These are phyloP conservation scores for Peribolospora baueri DNA, from an alignment of 768 basidiomycete species.

Conservation along the genomic window DNA sequence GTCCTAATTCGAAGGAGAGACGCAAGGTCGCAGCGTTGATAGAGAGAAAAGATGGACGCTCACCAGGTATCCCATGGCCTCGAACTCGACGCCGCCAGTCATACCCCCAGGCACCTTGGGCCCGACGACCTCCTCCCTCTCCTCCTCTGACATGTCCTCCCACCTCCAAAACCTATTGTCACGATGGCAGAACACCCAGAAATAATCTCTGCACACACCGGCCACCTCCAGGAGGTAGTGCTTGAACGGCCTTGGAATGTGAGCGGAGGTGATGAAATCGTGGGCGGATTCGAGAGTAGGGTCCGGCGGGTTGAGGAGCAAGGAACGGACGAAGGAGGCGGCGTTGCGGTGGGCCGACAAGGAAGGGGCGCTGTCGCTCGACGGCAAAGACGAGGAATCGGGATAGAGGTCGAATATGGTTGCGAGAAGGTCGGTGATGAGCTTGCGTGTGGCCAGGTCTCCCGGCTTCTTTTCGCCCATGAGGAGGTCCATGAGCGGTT, in stretches of 20 bases:
- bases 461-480: slow-evolving; percentile 98
- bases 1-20: not conserved
- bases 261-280: slow-evolving; percentile 21
- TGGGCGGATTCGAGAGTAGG: slow-evolving; percentile 14
- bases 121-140: slow-evolving; percentile 39
- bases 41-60: slow-evolving; percentile 15
- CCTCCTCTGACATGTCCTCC: slow-evolving; percentile 52
- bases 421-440: slow-evolving; percentile 70
- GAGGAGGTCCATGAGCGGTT: slow-evolving; percentile 53
- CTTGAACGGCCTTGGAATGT: slow-evolving; percentile 39
- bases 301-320: slow-evolving; percentile 12
- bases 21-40: not conserved
- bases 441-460: slow-evolving; percentile 64
- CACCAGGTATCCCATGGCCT: slow-evolving; percentile 88
- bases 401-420: slow-evolving; percentile 77
- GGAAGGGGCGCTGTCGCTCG: not conserved
- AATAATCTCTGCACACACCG: slow-evolving; percentile 61
- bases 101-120: slow-evolving; percentile 89
- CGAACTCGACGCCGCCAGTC: slow-evolving; percentile 94
- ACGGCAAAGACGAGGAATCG: slow-evolving; percentile 13
- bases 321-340: slow-evolving; percentile 2
- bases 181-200: slow-evolving; percentile 71
- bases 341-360: too few species aligned
- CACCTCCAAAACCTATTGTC: slow-evolving; percentile 78
- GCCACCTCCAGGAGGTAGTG: slow-evolving; percentile 58